Base-by-base conservation (phyloP, 78 protist genomes). In the Protostelium mycophagum region DNA sequence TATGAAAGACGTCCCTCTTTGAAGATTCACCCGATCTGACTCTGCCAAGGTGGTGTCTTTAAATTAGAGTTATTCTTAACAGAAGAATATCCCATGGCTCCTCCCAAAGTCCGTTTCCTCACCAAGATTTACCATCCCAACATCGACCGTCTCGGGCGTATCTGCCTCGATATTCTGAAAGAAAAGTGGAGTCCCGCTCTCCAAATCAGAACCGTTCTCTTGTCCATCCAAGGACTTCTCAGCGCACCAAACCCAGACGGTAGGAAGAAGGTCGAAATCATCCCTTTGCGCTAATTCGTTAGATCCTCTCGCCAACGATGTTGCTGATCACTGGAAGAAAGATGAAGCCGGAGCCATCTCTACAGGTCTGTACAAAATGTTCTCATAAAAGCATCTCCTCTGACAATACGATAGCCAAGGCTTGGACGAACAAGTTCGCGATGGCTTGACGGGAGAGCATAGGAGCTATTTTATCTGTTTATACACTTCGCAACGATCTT, bases 141-240 rank as follows among this genome's bases (percentile, higher is more conserved):
- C 95, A 97, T 99, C 38, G 99, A 99, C 93, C 51, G 85, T 37
- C 90, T 98, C 28, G 99, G 99, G 10, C 96, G 99, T 38, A 98
- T 99, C 63, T 99, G 99, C 91, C 96, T 99, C 36, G 99, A 99
- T 85, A 98, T 98, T 38, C 96, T 99, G 36, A 98, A 98, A 91
- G 98, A 97, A 90, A 97, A 98, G 91, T 99, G 99, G 99, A 95
- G 98, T 85, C 99, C 99, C 0, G 99, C 99, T 5, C 94, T 99
- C 0, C 98, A 95, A 73, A 98, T 99, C 90, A 83, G 99, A 29
- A 97, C 99, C 0, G 98, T 99, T 36, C 96, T 99, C 39, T 93
- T 98, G 36, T 93, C 97, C 73, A 94, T 99, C 51, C 99, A 96
- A 87, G 98, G 95, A 29, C 88, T 96, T 36, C 87, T 93, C 83